A percentile compares a stretch with the other conserved stretches of the same genome.
Evolutionary conservation across 78 protist species (phyloP).

Genomic region (Dictyostelium discoideum): DNA sequence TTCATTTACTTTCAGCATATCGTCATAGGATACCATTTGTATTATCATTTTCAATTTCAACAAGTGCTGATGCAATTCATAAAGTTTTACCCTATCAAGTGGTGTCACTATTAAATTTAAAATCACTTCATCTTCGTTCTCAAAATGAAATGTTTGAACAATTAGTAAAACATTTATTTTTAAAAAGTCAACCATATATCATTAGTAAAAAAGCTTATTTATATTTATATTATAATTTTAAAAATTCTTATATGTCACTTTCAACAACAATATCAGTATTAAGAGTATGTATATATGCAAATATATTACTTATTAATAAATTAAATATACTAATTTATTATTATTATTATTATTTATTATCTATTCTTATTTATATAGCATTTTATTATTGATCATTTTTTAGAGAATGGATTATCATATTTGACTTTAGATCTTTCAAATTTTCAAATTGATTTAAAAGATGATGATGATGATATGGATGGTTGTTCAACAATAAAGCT

Average conservation of each 20-base stretch:
- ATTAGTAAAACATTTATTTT: background rate
- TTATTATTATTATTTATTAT: background rate
- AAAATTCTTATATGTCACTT: slow-evolving; percentile 5
- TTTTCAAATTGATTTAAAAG: background rate
- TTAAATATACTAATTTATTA: background rate
- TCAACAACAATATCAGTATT: background rate
- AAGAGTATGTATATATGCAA: background rate
- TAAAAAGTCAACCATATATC: background rate
- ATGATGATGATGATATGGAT: background rate
- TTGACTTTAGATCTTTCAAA: background rate
- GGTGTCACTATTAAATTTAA: background rate
- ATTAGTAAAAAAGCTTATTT: background rate
- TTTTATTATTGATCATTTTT: background rate
- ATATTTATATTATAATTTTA: slow-evolving; percentile 15
- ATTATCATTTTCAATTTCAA: slow-evolving; percentile 33
- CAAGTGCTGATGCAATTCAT: slow-evolving; percentile 20
- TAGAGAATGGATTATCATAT: background rate
- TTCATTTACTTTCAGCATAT: slow-evolving; percentile 11
- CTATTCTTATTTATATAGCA: background rate
- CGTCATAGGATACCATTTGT: slow-evolving; percentile 38
- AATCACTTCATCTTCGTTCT: background rate
- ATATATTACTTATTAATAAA: background rate
- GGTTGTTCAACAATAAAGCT: background rate
- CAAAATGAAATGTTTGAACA: slow-evolving; percentile 44
- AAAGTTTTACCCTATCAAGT: background rate